Percentiles rank a stretch among this genome's conserved stretches.
These are phyloP conservation scores for Candida nemodendra DNA, from an alignment of 805 yeast species.

Conservation along the genomic window DNA sequence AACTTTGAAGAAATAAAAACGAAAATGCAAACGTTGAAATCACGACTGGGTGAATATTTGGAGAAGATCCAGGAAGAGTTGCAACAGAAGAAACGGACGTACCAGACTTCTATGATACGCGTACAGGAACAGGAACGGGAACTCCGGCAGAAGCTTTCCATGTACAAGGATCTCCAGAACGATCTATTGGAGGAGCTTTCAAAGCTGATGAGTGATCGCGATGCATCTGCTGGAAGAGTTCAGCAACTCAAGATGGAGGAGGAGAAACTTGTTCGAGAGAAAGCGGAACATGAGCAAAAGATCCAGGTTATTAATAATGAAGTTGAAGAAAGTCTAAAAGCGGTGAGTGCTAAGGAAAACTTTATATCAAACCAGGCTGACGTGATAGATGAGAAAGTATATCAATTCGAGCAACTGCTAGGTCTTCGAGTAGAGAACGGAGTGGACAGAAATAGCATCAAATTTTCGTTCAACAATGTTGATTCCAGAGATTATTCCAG, in stretches of 20 bases:
- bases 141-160: conserved; percentile 18
- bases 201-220: conserved; percentile 23
- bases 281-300: conserved; percentile 26
- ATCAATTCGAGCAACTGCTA: conserved; percentile 44
- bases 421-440: conserved; percentile 48
- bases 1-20: conserved; percentile 23
- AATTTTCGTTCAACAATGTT: conserved; percentile 44
- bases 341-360: conserved; percentile 28
- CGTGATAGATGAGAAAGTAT: conserved; percentile 40
- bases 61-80: conserved; percentile 19
- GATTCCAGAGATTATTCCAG: conserved; percentile 44
- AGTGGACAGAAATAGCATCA: conserved; percentile 32
- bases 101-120: conserved; percentile 22
- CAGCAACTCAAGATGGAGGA: conserved; percentile 40
- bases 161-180: conserved; percentile 17
- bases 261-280: conserved; percentile 30
- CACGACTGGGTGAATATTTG: conserved; percentile 13
- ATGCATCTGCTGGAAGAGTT: conserved; percentile 38
- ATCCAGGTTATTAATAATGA: conserved; percentile 29
- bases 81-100: conserved; percentile 20
- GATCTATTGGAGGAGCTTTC: conserved; percentile 22
- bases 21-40: conserved; percentile 23
- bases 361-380: conserved; percentile 37
- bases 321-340: conserved; percentile 22
- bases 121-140: conserved; percentile 22